Conservation (phyloP, 495 filamentous ascomycete species). For the Tuber aestivum region DNA sequence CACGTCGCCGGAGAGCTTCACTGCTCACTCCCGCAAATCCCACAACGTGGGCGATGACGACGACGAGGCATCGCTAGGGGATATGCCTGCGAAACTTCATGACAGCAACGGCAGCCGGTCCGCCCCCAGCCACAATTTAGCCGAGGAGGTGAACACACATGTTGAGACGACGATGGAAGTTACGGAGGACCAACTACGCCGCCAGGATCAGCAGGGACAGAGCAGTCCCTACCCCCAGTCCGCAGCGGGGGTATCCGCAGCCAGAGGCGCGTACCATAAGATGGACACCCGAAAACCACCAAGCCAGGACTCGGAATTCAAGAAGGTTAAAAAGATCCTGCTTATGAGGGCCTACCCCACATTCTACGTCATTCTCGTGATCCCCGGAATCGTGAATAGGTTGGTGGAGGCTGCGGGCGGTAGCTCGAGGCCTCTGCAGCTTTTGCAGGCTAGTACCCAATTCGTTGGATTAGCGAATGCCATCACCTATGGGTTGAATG, state of each 20-base stretch:
- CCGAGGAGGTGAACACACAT: background rate
- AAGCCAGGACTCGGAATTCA: background rate
- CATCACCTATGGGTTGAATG: constrained; percentile 12
- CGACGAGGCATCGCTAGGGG: background rate
- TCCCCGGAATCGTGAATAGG: constrained; percentile 12
- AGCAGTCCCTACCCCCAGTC: background rate
- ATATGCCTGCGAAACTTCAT: background rate
- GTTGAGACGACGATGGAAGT: background rate
- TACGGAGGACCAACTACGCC: background rate
- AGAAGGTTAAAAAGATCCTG: background rate
- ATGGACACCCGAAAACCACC: background rate
- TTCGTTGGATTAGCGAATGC: constrained; percentile 15
- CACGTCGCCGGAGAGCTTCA: background rate
- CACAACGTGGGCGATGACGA: background rate
- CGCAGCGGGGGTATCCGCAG: background rate
- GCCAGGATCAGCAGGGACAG: background rate
- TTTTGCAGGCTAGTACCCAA: constrained; percentile 3
- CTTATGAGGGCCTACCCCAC: constrained; percentile 5
- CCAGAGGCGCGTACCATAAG: background rate
- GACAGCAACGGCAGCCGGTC: background rate
- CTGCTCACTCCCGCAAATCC: background rate
- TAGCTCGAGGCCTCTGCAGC: background rate
- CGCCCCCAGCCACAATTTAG: background rate
- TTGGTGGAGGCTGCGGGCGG: background rate
- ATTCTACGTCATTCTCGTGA: constrained; percentile 6